Evolutionary conservation across 495 filamentous ascomycete genomes (phyloP), one percentile per base, ranked within the genome.

Genomic region (Podospora bellae-mahoneyi): DNA sequence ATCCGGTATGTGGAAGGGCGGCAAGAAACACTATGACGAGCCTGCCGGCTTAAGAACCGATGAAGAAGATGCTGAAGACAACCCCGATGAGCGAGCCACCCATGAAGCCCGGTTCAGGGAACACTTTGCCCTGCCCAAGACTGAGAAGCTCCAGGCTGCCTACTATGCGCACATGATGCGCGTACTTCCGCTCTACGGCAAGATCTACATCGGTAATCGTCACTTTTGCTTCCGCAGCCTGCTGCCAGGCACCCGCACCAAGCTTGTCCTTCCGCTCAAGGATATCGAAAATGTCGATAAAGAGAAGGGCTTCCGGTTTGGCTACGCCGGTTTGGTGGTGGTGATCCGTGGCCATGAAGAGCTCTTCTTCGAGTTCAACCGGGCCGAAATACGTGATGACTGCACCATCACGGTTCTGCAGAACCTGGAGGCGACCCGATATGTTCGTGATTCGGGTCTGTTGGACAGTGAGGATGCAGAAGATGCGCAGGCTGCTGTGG

Each of bases 1-100:
- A 0, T 97, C 94, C 4, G 95, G 93, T 53, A 98, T 98, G 92
- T 96, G 95, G 91, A 89, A 92, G 66, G 95, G 95, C 34, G 92
- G 92, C 19, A 89, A 90, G 74, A 91, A 88, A 73, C 95, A 99
- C 77, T 99, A 97, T 71, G 86, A 89, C 20, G 90, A 94, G 34
- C 85, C 85, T 3, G 85, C 90, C 73, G 91, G 87, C 53, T 79
- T 92, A 27, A 79, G 88, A 55, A 81, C 90, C 2, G 86, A 92
- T 66, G 84, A 88, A 48, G 83, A 83, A 32, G 85, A 86, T 18
- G 71, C 74, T n/a, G 83, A 81, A 26, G 84, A 87, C 28, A 84
- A 88, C 62, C 89, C 91, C 48, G 82, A 88, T 18, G 86, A 92
- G 72, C 79, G 84, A 60, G 81, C 82, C 23, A 81, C 81, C 15